Conservation (phyloP, 2,329 filamentous ascomycete genomes). For the Diaporthe nobilis region DNA sequence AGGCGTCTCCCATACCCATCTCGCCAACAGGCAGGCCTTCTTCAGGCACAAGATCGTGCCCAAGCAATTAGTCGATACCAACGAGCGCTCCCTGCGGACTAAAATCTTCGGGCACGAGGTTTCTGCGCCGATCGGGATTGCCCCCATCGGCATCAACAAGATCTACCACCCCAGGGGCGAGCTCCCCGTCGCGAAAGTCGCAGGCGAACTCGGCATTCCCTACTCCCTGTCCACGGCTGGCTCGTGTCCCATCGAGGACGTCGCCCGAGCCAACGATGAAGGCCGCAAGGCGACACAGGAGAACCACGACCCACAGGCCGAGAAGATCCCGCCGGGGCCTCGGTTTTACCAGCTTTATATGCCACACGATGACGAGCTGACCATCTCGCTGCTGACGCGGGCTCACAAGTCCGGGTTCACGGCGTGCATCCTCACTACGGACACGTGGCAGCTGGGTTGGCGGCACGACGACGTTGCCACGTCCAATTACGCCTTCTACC, state of each 20-base stretch:
- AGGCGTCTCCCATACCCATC: slow-evolving; percentile 64
- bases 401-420: slow-evolving; percentile 69
- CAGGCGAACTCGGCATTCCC: slow-evolving; percentile 70
- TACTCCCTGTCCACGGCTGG: slow-evolving; percentile 73
- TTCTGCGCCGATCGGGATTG: slow-evolving; percentile 73
- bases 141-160: slow-evolving; percentile 75
- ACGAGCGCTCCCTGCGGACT: slow-evolving; percentile 68
- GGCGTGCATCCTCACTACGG: slow-evolving; percentile 71
- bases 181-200: slow-evolving; percentile 70
- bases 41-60: slow-evolving; percentile 75
- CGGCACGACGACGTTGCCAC: slow-evolving; percentile 69
- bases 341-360: slow-evolving; percentile 76
- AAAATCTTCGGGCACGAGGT: slow-evolving; percentile 73
- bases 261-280: slow-evolving; percentile 67
- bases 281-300: slow-evolving; percentile 47
- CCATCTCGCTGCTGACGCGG: slow-evolving; percentile 67
- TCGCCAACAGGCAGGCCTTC: slow-evolving; percentile 75
- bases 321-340: slow-evolving; percentile 47
- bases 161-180: slow-evolving; percentile 74
- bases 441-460: slow-evolving; percentile 76
- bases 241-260: slow-evolving; percentile 68
- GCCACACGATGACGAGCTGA: slow-evolving; percentile 73
- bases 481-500: slow-evolving; percentile 75
- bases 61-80: slow-evolving; percentile 73
- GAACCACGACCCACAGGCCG: slow-evolving; percentile 24